Evolutionary conservation across 2,329 filamentous ascomycete species (phyloP).

Genomic region (Dactylellina sp.): DNA sequence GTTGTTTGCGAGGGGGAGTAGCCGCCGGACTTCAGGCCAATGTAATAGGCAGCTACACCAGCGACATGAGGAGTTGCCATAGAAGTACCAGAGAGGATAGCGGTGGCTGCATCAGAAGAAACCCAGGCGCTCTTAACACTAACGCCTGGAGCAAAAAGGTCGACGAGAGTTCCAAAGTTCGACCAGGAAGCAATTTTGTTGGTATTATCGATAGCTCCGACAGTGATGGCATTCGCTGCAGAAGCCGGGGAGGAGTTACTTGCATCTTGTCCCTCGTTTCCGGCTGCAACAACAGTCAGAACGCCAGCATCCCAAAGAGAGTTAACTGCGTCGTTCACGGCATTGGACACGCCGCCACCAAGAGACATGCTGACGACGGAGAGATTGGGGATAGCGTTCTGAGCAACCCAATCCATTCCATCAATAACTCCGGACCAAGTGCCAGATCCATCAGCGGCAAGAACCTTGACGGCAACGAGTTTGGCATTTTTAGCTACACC

Average conservation of each 20-base stretch:
- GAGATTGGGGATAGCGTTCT: constrained; percentile 55
- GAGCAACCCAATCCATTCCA: constrained; percentile 60
- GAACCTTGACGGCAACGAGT: constrained; percentile 67
- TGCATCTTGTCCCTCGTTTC: constrained; percentile 59
- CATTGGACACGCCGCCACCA: constrained; percentile 62
- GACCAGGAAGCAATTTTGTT: constrained; percentile 63
- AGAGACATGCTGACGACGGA: constrained; percentile 62
- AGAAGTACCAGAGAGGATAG: constrained; percentile 67
- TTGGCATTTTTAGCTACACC: constrained; percentile 67
- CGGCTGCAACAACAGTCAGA: constrained; percentile 64
- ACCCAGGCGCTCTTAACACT: constrained; percentile 69
- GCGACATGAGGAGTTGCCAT: constrained; percentile 75
- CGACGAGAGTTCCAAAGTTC: constrained; percentile 67
- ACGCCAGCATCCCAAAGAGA: constrained; percentile 65
- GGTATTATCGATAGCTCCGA: constrained; percentile 64
- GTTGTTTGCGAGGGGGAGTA: background rate
- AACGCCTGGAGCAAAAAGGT: constrained; percentile 71
- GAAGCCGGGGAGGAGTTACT: constrained; percentile 63
- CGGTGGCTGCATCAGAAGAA: constrained; percentile 66
- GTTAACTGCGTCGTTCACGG: constrained; percentile 70
- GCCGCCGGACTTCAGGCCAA: background rate
- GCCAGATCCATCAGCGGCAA: constrained; percentile 64
- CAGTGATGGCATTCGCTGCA: constrained; percentile 63
- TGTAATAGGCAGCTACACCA: constrained; percentile 75
- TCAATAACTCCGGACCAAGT: constrained; percentile 62